phyloP scores from a whole-genome alignment of 2,329 filamentous ascomycete genomes.

The Lasiodiplodia citricola region DNA sequence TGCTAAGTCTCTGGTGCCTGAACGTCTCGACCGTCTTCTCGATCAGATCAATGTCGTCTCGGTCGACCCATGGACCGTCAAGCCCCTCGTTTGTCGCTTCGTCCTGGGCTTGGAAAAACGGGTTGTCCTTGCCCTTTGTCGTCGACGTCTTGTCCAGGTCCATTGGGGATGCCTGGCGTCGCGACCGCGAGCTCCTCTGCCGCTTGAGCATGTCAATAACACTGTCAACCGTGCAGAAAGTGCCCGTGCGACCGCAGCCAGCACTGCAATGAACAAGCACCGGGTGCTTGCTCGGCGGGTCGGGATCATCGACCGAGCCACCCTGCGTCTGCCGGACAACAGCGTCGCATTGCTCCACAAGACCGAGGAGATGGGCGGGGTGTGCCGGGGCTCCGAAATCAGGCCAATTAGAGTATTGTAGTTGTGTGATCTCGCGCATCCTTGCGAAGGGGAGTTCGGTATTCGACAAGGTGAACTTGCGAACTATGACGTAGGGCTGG shows the following conservation, averaged over 20 bases:
- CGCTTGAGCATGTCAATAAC: constrained; percentile 96
- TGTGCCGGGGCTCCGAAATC: constrained; percentile 94
- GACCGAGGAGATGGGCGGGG: constrained; percentile 80
- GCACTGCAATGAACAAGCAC: constrained; percentile 95
- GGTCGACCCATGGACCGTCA: constrained; percentile 69
- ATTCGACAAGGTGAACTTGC: constrained; percentile 86
- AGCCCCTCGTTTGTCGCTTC: constrained; percentile 30
- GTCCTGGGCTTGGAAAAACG: constrained; percentile 25
- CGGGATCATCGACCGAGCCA: constrained; percentile 62
- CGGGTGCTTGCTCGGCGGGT: constrained; percentile 62
- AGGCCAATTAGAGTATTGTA: constrained; percentile 96
- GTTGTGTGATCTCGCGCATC: constrained; percentile 89
- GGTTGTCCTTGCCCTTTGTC: constrained; percentile 23
- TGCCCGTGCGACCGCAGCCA: constrained; percentile 92
- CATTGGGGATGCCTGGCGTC: constrained; percentile 51
- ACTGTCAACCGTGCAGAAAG: constrained; percentile 94
- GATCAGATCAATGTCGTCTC: constrained; percentile 77
- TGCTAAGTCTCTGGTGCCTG: constrained; percentile 83
- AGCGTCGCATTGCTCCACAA: constrained; percentile 91
- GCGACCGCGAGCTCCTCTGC: constrained; percentile 59
- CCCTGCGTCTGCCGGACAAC: constrained; percentile 57
- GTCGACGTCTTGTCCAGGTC: constrained; percentile 39
- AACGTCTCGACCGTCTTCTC: constrained; percentile 91
- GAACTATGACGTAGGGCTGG: constrained; percentile 77
- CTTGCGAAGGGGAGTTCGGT: constrained; percentile 78